Base-by-base conservation (phyloP, 139 green algal species). In the Micractinium conductrix region DNA sequence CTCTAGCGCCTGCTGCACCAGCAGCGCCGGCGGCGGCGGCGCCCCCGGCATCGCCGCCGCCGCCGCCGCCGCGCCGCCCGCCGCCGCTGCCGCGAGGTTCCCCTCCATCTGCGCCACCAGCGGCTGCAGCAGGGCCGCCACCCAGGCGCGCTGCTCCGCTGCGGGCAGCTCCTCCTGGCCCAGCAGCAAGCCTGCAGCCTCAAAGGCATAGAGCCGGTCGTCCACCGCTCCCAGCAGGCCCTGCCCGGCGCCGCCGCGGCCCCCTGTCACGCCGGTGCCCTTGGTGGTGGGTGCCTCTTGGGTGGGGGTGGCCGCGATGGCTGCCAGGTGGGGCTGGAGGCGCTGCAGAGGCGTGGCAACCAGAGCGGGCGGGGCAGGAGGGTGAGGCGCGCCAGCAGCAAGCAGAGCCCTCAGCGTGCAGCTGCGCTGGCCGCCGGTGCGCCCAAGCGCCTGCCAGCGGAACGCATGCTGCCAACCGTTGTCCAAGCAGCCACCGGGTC, bases 171-270 rank as follows among this genome's bases (percentile, higher is more conserved):
- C 92, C 45, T 97, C 95, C 67, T 93, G 89, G 2, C 94, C 94
- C 81, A 98, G 58, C 84, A 98, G 89, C 81, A 96, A 81, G 24
- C 95, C 95, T 30, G 93, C 93, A 0, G 94, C 93, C 81, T 98
- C 95, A 88, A 97, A 98, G 44, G 93, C 92, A 81, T 97, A 98
- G 87, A 98, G 87, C 62, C 95, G 88, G 85, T 97, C 93, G 79
- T 98, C 95, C 30, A 82, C 70, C 2, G 71, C 45, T 21, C 63
- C 43, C 48, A 82, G 44, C 38, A 43, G n/a, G 48, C 75, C 37
- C 38, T 48, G 24, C 68, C 79, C 79, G 26, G 24, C 28, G 16
- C 48, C 33, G 48, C 86, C 86, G 38, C 79, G 38, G 5, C 70
- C 71, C 9, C 60, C 48, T 38, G 75, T 67, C 70, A 71, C 81